Percentiles rank a stretch among this genome's conserved stretches.
These are phyloP conservation scores for Curvularia verruculosa DNA, from an alignment of 2,329 filamentous ascomycete genomes.

Conservation along the genomic window DNA sequence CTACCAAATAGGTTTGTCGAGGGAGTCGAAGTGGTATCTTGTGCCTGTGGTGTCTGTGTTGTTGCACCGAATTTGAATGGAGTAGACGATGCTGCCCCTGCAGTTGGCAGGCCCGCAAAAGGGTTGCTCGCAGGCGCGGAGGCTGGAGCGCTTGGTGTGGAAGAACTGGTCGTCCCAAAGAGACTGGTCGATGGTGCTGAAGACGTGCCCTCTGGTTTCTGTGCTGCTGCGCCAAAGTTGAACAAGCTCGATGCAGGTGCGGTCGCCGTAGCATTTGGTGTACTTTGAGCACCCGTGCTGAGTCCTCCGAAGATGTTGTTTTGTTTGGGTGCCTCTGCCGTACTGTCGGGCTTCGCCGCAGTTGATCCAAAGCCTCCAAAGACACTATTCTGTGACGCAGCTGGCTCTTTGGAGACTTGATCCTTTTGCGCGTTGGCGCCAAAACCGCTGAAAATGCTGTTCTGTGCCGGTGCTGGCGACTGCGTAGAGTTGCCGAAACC, in stretches of 20 bases:
- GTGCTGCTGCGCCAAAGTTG: conserved; percentile 22
- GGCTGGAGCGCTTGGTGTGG: conserved; percentile 10
- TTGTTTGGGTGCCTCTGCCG: conserved; percentile 11
- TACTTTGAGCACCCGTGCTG: conserved; percentile 19
- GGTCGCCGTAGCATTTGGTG: conserved; percentile 17
- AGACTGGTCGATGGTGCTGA: conserved; percentile 21
- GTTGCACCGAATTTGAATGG: conserved; percentile 17
- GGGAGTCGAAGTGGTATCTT: conserved; percentile 17
- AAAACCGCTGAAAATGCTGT: conserved; percentile 22
- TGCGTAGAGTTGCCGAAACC: conserved; percentile 13
- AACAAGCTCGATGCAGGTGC: conserved; percentile 23
- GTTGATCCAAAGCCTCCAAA: conserved; percentile 29
- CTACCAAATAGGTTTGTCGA: conserved; percentile 24
- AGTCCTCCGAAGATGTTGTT: conserved; percentile 22
- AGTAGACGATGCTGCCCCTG: conserved; percentile 13
- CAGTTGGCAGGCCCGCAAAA: conserved; percentile 22
- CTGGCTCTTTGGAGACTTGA: conserved; percentile 6
- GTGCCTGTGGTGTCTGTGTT: conserved; percentile 19
- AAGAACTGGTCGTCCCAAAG: conserved; percentile 18
- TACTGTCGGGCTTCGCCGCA: conserved; percentile 18
- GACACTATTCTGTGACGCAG: conserved; percentile 18
- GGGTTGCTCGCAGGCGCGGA: conserved; percentile 21
- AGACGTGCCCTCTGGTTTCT: conserved; percentile 17
- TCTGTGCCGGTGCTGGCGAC: conserved; percentile 8
- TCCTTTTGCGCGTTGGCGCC: conserved; percentile 18